Evolutionary conservation across 2,329 filamentous ascomycete genomes (phyloP).

Genomic region (Plenodomus lindquistii): DNA sequence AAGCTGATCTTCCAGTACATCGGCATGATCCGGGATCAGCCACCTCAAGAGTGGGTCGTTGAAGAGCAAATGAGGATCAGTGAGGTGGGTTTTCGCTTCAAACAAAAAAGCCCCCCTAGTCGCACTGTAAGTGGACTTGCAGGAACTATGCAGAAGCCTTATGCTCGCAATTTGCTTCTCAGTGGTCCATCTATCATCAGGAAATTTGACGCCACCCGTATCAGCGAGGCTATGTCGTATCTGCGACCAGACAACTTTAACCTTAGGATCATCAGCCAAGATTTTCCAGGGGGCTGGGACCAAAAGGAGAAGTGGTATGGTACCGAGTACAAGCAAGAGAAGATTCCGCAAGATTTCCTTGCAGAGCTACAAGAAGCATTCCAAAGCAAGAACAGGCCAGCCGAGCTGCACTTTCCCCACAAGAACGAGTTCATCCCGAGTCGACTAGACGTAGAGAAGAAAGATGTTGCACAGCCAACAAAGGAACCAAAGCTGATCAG

Average conservation of each 20-base stretch:
- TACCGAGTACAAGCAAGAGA: constrained; percentile 85
- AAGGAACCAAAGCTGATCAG: constrained; percentile 79
- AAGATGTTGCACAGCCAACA: constrained; percentile 76
- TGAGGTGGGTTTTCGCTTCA: constrained; percentile 94
- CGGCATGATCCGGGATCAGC: constrained; percentile 76
- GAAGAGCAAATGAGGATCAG: constrained; percentile 88
- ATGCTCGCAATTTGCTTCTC: constrained; percentile 84
- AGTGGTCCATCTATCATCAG: constrained; percentile 77
- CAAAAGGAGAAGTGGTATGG: constrained; percentile 96
- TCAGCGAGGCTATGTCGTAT: constrained; percentile 72
- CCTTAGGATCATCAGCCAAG: constrained; percentile 79
- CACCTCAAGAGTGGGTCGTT: constrained; percentile 90
- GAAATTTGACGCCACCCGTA: constrained; percentile 77
- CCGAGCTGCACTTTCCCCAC: constrained; percentile 82
- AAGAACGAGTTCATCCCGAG: constrained; percentile 96
- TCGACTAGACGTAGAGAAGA: constrained; percentile 92
- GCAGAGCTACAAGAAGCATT: constrained; percentile 69
- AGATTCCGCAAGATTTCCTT: constrained; percentile 76
- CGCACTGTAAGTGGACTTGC: constrained; percentile 85
- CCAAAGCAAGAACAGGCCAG: constrained; percentile 62
- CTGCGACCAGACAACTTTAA: constrained; percentile 88
- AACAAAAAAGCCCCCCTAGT: constrained; percentile 87
- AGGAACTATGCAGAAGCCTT: constrained; percentile 86
- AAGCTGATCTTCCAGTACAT: constrained; percentile 92
- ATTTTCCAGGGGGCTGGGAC: constrained; percentile 82